Base-by-base conservation (phyloP, 306 rosid species). In the Cucumis hystrix region DNA sequence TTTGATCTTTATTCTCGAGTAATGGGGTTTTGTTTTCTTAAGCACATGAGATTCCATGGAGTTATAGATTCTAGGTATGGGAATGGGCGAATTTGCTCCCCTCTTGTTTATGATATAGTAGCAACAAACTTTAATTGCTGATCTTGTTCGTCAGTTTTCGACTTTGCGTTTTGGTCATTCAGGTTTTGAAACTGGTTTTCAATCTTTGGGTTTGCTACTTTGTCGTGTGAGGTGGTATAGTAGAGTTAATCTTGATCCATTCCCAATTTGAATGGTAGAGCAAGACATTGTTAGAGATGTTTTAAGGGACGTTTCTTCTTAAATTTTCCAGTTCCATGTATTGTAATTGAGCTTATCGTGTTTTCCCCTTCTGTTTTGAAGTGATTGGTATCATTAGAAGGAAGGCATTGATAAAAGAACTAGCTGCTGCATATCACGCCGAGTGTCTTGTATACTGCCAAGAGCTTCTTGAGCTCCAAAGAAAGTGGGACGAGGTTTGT, bases 351-450 rank as follows among this genome's bases (percentile, higher is more conserved):
- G 17, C 10, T 69, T 39, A 51, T 14, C 52, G 1, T 28, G 12
- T 57, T 55, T 76, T 74, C 58, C 1, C 8, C 3, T 3, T 25
- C n/a, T 52, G 20, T 14, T 66, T 56, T 87, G 74, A 76, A 95
- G 99, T 92, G 97, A 90, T 92, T 84, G 97, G 99, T 28, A 88
- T 92, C 79, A 95, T 95, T 77, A 90, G 88, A 77, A 88, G 98
- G 84, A 93, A 93, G 83, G 93, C 91, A 28, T 79, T 91, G 87
- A 90, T 93, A 81, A 93, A 90, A 77, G 96, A 93, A 74, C 84
- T 93, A 74, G 98, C 96, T 72, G 91, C 92, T 33, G 87, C 75
- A 17, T 93, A 90, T 82, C 97, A 93, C 80, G 89, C 93, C 0
- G 96, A 95, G 84, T 92, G 98, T 80, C 98, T 95, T 75, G 60